These are phyloP conservation scores for Ogataea salicorniae DNA, from an alignment of 805 yeast species.

Conservation along the genomic window DNA sequence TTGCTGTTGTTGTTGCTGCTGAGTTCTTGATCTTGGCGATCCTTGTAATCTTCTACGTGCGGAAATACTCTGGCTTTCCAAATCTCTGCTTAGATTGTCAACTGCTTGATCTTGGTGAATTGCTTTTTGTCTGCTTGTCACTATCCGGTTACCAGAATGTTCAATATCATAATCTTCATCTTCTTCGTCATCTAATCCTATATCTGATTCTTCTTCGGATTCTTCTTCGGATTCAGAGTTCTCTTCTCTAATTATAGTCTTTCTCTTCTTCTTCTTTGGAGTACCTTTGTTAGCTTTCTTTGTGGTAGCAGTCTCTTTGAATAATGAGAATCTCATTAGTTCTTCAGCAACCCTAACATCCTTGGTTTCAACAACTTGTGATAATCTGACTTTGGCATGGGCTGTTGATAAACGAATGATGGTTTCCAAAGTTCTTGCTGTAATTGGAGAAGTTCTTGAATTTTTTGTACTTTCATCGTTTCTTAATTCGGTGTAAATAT, in stretches of 20 bases:
- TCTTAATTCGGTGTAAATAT: slow-evolving; percentile 74
- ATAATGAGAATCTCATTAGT: slow-evolving; percentile 76
- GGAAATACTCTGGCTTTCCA: slow-evolving; percentile 18
- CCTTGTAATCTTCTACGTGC: slow-evolving; percentile 1
- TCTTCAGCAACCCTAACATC: slow-evolving; percentile 88
- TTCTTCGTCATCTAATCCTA: slow-evolving; percentile 4
- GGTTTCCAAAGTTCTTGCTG: slow-evolving; percentile 97
- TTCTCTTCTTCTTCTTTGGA: slow-evolving; percentile 35
- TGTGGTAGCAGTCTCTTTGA: slow-evolving; percentile 53
- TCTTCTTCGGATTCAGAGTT: slow-evolving; percentile 24
- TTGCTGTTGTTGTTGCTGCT: background rate
- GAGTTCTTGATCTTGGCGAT: slow-evolving; percentile 2
- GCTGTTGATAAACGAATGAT: slow-evolving; percentile 92
- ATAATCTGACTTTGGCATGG: slow-evolving; percentile 91
- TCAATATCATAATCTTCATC: slow-evolving; percentile 2
- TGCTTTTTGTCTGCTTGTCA: slow-evolving; percentile 17
- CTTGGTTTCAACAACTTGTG: slow-evolving; percentile 61
- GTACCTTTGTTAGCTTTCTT: slow-evolving; percentile 28
- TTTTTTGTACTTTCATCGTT: slow-evolving; percentile 61
- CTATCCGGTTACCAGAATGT: slow-evolving; percentile 6
- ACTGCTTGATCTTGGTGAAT: slow-evolving; percentile 26
- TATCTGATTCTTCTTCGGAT: slow-evolving; percentile 2
- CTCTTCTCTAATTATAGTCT: slow-evolving; percentile 13
- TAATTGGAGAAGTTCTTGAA: slow-evolving; percentile 84
- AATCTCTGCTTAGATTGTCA: slow-evolving; percentile 20